Conservation (phyloP, 768 basidiomycete genomes). For the Tricholoma flavovirens region DNA sequence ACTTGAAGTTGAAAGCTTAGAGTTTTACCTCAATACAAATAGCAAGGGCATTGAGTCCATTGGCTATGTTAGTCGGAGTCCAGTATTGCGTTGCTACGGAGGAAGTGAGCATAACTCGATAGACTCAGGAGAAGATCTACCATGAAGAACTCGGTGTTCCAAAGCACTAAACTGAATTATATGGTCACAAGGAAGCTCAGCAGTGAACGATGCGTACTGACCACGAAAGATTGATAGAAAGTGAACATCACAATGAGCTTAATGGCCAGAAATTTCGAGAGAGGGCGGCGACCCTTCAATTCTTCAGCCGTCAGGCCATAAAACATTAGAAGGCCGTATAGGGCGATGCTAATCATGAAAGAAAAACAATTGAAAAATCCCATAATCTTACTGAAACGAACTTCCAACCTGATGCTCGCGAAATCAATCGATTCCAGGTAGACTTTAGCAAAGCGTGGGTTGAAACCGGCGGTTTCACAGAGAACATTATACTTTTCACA, state of each 20-base stretch:
- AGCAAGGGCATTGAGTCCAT: slow-evolving; percentile 77
- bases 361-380: background rate
- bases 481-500: slow-evolving; percentile 65
- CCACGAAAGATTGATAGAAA: slow-evolving; percentile 80
- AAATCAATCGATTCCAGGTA: slow-evolving; percentile 75
- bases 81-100: slow-evolving; percentile 66
- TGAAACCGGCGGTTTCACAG: slow-evolving; percentile 59
- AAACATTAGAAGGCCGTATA: slow-evolving; percentile 79
- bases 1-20: background rate
- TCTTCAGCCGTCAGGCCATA: slow-evolving; percentile 80
- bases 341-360: slow-evolving; percentile 48
- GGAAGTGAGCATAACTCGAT: background rate
- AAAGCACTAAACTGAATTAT: slow-evolving; percentile 55
- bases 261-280: slow-evolving; percentile 80
- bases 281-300: slow-evolving; percentile 60
- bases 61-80: slow-evolving; percentile 78
- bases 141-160: slow-evolving; percentile 63
- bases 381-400: background rate
- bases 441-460: slow-evolving; percentile 54
- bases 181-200: background rate
- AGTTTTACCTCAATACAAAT: slow-evolving; percentile 73
- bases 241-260: slow-evolving; percentile 84
- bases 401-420: slow-evolving; percentile 67
- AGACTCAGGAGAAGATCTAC: slow-evolving; percentile 27
- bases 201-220: slow-evolving; percentile 27